A percentile compares a stretch with the other conserved stretches of the same genome.
Conservation (phyloP, 441 rosid genomes). For the Dalechampia spathulata region DNA sequence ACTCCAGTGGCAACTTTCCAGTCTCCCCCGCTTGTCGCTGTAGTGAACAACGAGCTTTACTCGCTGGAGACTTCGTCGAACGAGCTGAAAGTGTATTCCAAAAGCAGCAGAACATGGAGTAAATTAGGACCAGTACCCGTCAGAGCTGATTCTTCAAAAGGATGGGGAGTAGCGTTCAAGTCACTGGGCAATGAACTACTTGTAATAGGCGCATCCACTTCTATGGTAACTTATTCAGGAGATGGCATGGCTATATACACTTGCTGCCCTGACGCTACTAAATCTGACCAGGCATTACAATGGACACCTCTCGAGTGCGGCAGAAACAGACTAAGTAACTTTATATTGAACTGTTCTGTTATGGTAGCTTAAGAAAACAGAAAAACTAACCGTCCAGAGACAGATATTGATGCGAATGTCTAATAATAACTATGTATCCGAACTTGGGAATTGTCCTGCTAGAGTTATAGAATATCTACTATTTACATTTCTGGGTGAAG, state of each 20-base stretch:
- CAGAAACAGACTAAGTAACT: conserved; percentile 52
- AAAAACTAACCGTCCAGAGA: too few relatives aligned
- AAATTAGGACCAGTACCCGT: conserved; percentile 69
- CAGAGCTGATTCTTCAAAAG: conserved; percentile 55
- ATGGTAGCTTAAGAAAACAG: conserved; percentile 71
- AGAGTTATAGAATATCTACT: too few relatives aligned
- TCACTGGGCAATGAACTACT: conserved; percentile 74
- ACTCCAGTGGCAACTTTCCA: conserved; percentile 41
- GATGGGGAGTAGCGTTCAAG: conserved; percentile 96
- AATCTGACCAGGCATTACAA: conserved; percentile 25
- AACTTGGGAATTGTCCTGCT: too few relatives aligned
- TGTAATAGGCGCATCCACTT: conserved; percentile 54
- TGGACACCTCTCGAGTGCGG: conserved; percentile 63
- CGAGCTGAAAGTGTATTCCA: conserved; percentile 49
- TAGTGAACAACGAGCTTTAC: conserved; percentile 62
- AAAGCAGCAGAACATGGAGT: conserved; percentile 53
- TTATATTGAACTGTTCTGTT: conserved; percentile 71
- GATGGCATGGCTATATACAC: conserved; percentile 69
- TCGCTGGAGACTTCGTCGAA: conserved; percentile 64
- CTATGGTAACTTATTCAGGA: conserved; percentile 27
- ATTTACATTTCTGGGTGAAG: too few relatives aligned
- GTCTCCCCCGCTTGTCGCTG: conserved; percentile 85
- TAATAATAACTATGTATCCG: too few relatives aligned
- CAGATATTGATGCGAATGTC: too few relatives aligned
- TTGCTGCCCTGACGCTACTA: conserved; percentile 42